phyloP scores from a whole-genome alignment of 257 asterid genomes.

The Cordia subcordata region DNA sequence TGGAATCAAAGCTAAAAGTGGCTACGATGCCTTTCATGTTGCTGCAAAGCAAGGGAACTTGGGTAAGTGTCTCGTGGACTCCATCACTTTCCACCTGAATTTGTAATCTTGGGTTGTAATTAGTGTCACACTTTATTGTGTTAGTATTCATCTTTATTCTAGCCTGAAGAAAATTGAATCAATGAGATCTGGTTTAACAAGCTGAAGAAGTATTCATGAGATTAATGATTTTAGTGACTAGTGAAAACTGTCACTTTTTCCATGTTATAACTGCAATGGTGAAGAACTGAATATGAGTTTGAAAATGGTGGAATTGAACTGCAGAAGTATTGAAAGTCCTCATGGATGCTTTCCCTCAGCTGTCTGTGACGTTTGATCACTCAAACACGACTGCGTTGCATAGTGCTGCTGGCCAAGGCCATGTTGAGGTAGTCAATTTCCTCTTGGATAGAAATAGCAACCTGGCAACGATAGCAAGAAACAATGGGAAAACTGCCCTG shows the following conservation, averaged over 20 bases:
- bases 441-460: conserved; percentile 56
- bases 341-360: conserved; percentile 58
- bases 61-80: conserved; percentile 34
- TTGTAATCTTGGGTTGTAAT: too few relatives aligned
- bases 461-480: conserved; percentile 61
- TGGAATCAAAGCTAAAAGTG: conserved; percentile 61
- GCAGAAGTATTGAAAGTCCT: conserved; percentile 59
- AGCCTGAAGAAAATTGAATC: too few relatives aligned
- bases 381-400: conserved; percentile 66
- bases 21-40: conserved; percentile 72
- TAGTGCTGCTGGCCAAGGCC: conserved; percentile 75
- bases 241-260: background rate
- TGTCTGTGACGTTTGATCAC: conserved; percentile 61
- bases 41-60: conserved; percentile 69
- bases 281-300: too few relatives aligned
- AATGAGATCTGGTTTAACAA: too few relatives aligned
- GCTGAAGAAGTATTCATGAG: too few relatives aligned
- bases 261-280: too few relatives aligned
- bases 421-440: conserved; percentile 47
- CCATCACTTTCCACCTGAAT: background rate
- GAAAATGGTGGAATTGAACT: background rate
- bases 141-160: too few relatives aligned
- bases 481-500: conserved; percentile 65
- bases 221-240: too few relatives aligned
- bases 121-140: too few relatives aligned